Base-by-base conservation (phyloP, 1,284 basidiomycete genomes). In the Ganoderma multipileum region DNA sequence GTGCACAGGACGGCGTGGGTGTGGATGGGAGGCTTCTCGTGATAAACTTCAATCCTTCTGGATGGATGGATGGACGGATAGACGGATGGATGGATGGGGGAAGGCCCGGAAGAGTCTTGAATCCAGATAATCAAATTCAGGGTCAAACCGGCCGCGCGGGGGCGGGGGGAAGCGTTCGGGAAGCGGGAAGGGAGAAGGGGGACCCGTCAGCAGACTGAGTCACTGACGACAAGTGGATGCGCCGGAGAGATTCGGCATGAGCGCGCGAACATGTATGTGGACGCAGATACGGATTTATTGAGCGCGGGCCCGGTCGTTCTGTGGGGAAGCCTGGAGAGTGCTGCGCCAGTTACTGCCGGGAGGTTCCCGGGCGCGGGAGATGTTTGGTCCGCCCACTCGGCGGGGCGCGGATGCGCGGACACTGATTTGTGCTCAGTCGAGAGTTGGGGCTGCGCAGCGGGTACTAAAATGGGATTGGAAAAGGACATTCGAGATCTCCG, bases 101-200 rank as follows among this genome's bases (percentile, higher is more conserved):
- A 18, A 28, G 6, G n/a, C 33, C 8, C 33, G 33, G 42, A 44
- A 58, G 30, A 18, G 38, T n/a, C 20, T n/a, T 60, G 36, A 26
- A 57, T 62, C 63, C 52, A 55, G 61, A 62, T 68, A 50, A 72
- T 72, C 71, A 72, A 69, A 72, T 68, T 72, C 68, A 69, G 71
- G 68, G 68, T 63, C 66, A 62, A 50, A 58, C 66, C 65, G 65
- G 66, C 20, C 5, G 62, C 36, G 39, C n/a, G 55, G 26, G 58
- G 47, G 42, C 2, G 38, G 38, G 38, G 23, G 47, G 23, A 28
- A 18, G n/a, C n/a, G 38, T 60, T n/a, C n/a, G 23, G 58, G 36
- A 60, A 16, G 58, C 23, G 36, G 39, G 36, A 39, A 26, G 58
- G 2, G 36, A 28, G 38, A 60, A 41, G n/a, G 5, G n/a, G 4